Percentiles rank a stretch among this genome's conserved stretches.
Evolutionary conservation across 306 rosid genomes (phyloP).

Genomic region (Malus asiatica): DNA sequence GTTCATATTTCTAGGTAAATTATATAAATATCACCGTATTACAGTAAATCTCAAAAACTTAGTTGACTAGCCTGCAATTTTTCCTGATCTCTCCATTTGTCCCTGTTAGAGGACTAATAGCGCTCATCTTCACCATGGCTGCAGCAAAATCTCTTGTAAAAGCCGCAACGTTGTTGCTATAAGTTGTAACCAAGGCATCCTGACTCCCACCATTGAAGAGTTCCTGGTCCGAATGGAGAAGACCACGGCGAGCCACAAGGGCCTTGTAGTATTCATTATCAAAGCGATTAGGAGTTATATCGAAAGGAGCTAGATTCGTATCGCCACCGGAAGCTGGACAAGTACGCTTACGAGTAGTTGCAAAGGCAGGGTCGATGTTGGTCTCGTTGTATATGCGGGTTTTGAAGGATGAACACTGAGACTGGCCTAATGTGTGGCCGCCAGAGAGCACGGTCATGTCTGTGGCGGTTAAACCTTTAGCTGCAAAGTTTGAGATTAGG

Average conservation of each 20-base stretch:
- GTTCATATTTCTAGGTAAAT: not conserved
- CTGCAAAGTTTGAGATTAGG: slow-evolving; percentile 31
- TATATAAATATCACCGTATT: not conserved
- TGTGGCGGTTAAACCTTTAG: slow-evolving; percentile 31
- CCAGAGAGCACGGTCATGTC: slow-evolving; percentile 75
- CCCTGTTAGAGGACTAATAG: slow-evolving; percentile 56
- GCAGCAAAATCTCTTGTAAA: slow-evolving; percentile 53
- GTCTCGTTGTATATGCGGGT: slow-evolving; percentile 57
- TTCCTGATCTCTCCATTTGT: slow-evolving; percentile 53
- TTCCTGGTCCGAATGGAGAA: slow-evolving; percentile 71
- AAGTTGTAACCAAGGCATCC: slow-evolving; percentile 48
- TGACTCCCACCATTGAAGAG: slow-evolving; percentile 55
- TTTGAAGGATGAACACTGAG: slow-evolving; percentile 46
- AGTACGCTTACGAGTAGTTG: slow-evolving; percentile 22
- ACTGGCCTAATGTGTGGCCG: slow-evolving; percentile 55
- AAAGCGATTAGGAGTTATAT: slow-evolving; percentile 24
- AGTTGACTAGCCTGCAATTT: slow-evolving; percentile 54
- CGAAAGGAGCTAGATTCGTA: slow-evolving; percentile 55
- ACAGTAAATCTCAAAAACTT: not conserved
- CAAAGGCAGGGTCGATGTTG: slow-evolving; percentile 48
- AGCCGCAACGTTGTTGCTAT: slow-evolving; percentile 15
- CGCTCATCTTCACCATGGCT: slow-evolving; percentile 68
- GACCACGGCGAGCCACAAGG: slow-evolving; percentile 45
- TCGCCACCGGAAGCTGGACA: slow-evolving; percentile 57
- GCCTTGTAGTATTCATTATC: slow-evolving; percentile 54